phyloP scores from a whole-genome alignment of 371 early-diverging fungal species.

The Batkoa obscura region DNA sequence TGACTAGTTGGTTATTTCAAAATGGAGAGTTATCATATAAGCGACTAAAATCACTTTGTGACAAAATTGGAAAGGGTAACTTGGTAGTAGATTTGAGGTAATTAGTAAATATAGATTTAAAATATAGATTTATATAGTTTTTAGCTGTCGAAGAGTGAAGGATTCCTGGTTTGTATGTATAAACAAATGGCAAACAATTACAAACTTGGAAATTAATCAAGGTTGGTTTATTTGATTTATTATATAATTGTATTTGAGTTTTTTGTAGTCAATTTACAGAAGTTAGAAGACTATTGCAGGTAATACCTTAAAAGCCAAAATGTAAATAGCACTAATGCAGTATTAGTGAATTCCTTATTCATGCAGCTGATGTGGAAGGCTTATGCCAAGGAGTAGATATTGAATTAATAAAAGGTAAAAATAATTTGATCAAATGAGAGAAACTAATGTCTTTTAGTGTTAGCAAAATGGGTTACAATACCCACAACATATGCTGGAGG shows the following conservation, averaged over 20 bases:
- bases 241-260: not conserved
- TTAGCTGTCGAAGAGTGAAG: conserved; percentile 54
- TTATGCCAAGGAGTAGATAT: conserved; percentile 83
- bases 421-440: no score
- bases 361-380: conserved; percentile 96
- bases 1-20: conserved; percentile 87
- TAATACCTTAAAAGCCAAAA: no score
- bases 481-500: conserved; percentile 95
- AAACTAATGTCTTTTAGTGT: conserved; percentile 14
- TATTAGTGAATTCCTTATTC: conserved; percentile 87
- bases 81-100: conserved; percentile 82
- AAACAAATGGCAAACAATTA: conserved; percentile 92
- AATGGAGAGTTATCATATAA: conserved; percentile 42
- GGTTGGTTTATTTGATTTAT: conserved; percentile 20
- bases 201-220: conserved; percentile 63
- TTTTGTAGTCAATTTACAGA: conserved; percentile 22
- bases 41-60: conserved; percentile 36
- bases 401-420: conserved; percentile 50
- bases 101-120: not conserved
- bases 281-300: conserved; percentile 60
- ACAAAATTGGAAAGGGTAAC: conserved; percentile 48
- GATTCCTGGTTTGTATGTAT: conserved; percentile 82
- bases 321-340: no score
- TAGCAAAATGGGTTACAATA: conserved; percentile 73
- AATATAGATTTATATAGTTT: not conserved